Conservation (phyloP, 331 rosid species). For the Pyracantha coccinea region DNA sequence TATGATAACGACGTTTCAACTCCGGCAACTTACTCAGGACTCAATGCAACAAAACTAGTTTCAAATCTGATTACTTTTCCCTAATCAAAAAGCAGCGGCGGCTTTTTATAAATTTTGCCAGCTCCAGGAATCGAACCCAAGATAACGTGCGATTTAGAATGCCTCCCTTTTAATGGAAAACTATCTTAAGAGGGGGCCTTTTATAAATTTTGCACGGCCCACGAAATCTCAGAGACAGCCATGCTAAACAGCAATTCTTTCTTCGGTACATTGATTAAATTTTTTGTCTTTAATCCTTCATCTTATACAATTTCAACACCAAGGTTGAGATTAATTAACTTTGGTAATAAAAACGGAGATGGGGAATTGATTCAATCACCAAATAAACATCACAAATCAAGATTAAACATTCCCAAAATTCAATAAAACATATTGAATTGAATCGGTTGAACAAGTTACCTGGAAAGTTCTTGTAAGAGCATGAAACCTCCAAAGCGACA, state of each 20-base stretch:
- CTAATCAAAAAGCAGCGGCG: background rate
- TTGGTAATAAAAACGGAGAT: background rate
- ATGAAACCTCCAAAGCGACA: constrained; percentile 35
- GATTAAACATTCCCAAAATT: background rate
- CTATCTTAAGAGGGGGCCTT: no score
- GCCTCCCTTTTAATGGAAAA: no score
- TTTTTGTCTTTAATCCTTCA: background rate
- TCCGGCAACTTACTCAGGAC: background rate
- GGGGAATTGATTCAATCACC: background rate
- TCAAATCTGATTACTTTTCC: background rate
- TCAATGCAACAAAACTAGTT: background rate
- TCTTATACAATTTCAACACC: background rate
- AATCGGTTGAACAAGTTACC: constrained; percentile 28
- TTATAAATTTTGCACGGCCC: no score
- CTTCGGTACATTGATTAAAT: background rate
- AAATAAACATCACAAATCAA: background rate
- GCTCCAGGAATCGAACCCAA: no score
- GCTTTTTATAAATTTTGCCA: no score
- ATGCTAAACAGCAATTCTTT: background rate
- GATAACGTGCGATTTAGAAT: no score
- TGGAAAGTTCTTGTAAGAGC: constrained; percentile 53
- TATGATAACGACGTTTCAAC: background rate
- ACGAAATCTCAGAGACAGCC: no score
- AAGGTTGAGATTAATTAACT: background rate
- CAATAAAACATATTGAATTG: background rate